A percentile compares a stretch with the other conserved stretches of the same genome.
These are phyloP conservation scores for Cytospora chrysosperma DNA, from an alignment of 2,329 filamentous ascomycete species.

Conservation along the genomic window DNA sequence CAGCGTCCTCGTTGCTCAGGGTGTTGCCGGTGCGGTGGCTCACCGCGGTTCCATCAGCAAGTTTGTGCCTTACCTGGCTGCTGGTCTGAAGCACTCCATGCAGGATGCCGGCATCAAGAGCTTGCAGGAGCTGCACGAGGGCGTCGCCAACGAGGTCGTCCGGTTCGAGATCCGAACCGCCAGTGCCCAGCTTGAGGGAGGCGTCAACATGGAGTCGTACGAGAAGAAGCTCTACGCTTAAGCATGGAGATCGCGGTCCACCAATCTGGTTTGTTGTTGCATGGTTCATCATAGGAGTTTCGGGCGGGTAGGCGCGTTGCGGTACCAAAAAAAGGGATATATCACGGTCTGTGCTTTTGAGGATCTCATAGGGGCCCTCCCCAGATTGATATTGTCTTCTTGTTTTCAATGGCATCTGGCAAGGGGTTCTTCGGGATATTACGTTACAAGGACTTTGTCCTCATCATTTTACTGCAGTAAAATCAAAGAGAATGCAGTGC, in stretches of 20 bases:
- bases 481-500: background rate
- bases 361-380: background rate
- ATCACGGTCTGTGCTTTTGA: constrained; percentile 17
- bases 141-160: constrained; percentile 71
- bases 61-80: constrained; percentile 93
- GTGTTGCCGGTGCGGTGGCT: constrained; percentile 83
- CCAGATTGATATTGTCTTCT: constrained; percentile 11
- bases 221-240: constrained; percentile 99
- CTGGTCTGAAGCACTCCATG: constrained; percentile 94
- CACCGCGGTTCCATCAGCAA: constrained; percentile 85
- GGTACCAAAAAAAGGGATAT: constrained; percentile 15
- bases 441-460: background rate
- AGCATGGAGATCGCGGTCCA: constrained; percentile 5
- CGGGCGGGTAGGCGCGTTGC: constrained; percentile 12
- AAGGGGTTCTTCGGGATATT: background rate
- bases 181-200: constrained; percentile 93
- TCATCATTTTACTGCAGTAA: background rate
- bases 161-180: constrained; percentile 93
- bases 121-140: constrained; percentile 71
- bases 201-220: constrained; percentile 97
- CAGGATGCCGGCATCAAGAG: constrained; percentile 92
- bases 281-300: constrained; percentile 20
- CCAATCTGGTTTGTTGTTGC: constrained; percentile 3
- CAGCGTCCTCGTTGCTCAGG: constrained; percentile 91
- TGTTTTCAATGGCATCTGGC: constrained; percentile 7